Evolutionary conservation across 345 rosid species (phyloP), one percentile per base, ranked within the genome.

Genomic region (Heritiera littoralis): DNA sequence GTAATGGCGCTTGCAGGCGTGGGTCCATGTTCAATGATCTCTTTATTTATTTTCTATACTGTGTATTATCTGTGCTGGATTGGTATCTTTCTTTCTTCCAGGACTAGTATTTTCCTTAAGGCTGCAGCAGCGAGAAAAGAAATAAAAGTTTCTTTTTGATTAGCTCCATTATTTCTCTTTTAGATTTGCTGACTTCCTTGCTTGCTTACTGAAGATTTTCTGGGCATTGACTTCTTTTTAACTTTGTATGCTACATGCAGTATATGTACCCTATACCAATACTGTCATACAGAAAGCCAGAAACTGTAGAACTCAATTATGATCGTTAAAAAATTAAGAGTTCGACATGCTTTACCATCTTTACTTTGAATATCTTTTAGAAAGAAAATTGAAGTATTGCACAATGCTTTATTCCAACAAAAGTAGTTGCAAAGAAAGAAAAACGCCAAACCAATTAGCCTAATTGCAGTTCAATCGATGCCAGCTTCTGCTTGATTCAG

Each of bases 1-100:
- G 88, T 82, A 83, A 86, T 88, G 82, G 83, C 77, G 23, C 80
- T 78, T 77, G 66, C 81, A 83, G 88, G 35, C 46, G 72, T 83
- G 89, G 88, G 86, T 66, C 86, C 89, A 45, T 65, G 14, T 74
- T 60, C 61, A 71, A 69, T 43, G 38, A 58, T 60, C 77, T 55
- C 48, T 54, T 69, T 13, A 40, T 60, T 76, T 65, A 28, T 59
- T 75, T 17, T 28, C 12, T 54, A 52, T 23, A 46, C 72, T 4
- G 28, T 17, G 48, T 5, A 15, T 20, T 70, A 6, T 73, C 46
- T 54, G 17, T 55, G 64, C 38, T 55, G 56, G 48, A 74, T 56
- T 35, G 40, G 30, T 54, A 35, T 54, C 61, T 54, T 71, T 38
- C 64, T 72, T 73, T 35, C 65, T 38, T 56, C 20, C 49, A 5